A percentile compares a stretch with the other conserved stretches of the same genome.
Evolutionary conservation across 208 protist species (phyloP).

Genomic region (Porcisia hertigi): DNA sequence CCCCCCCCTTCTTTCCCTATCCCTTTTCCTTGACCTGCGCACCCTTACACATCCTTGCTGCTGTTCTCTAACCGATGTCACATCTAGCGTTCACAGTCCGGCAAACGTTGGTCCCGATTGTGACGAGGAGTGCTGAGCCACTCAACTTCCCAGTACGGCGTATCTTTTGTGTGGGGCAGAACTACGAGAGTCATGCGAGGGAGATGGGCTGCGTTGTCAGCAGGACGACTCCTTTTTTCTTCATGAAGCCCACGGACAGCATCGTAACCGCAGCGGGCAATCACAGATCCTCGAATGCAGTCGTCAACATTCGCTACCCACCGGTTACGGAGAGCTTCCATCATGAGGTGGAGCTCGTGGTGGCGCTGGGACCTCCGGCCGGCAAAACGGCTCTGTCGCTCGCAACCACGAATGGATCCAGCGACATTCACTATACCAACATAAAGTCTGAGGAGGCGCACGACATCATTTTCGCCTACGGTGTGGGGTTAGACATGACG

Average conservation of each 20-base stretch:
- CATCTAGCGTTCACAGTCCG: slow-evolving; percentile 34
- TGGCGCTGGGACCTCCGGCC: slow-evolving; percentile 53
- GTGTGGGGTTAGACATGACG: slow-evolving; percentile 88
- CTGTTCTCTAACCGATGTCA: slow-evolving; percentile 2
- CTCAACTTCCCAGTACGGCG: slow-evolving; percentile 68
- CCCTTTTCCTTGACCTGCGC: too few species aligned
- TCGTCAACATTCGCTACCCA: slow-evolving; percentile 51
- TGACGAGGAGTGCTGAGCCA: slow-evolving; percentile 22
- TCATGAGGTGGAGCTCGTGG: slow-evolving; percentile 86
- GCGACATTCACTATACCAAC: slow-evolving; percentile 33
- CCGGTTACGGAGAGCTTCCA: slow-evolving; percentile 74
- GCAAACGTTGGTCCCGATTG: slow-evolving; percentile 49
- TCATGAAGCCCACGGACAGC: slow-evolving; percentile 73
- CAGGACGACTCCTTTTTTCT: slow-evolving; percentile 73
- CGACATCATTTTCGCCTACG: slow-evolving; percentile 77
- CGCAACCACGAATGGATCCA: slow-evolving; percentile 6
- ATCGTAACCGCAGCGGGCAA: slow-evolving; percentile 39
- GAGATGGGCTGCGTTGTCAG: slow-evolving; percentile 65
- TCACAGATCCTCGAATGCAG: slow-evolving; percentile 26
- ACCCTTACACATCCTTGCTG: background rate
- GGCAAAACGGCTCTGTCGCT: background rate
- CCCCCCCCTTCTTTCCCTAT: too few species aligned
- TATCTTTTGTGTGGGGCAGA: slow-evolving; percentile 77
- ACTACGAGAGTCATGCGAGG: slow-evolving; percentile 75
- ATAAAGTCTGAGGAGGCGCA: slow-evolving; percentile 47